phyloP scores from a whole-genome alignment of 768 basidiomycete genomes.

The Mycena alexandri region DNA sequence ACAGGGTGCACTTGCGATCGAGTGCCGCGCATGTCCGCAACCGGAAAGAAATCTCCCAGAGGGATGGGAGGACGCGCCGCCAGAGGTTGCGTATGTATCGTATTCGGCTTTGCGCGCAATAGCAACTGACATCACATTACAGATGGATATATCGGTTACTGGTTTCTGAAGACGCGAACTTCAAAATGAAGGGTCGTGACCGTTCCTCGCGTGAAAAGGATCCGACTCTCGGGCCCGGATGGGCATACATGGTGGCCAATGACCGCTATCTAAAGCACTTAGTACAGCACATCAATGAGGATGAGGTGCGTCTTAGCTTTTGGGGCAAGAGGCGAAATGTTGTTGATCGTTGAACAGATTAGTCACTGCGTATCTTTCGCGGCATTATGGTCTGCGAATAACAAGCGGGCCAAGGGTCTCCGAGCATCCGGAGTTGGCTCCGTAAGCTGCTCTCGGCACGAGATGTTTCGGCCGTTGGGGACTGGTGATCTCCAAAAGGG shows the following conservation, averaged over 20 bases:
- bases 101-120: not conserved
- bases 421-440: conserved; percentile 39
- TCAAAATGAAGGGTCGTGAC: conserved; percentile 24
- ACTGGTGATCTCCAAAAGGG: conserved; percentile 6
- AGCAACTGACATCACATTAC: too few relatives aligned
- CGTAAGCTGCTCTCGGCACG: conserved; percentile 36
- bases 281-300: not conserved
- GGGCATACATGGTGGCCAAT: conserved; percentile 33
- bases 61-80: conserved; percentile 7
- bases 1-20: conserved; percentile 10
- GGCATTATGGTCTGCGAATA: conserved; percentile 22
- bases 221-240: conserved; percentile 30
- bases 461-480: conserved; percentile 30
- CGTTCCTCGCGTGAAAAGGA: conserved; percentile 23
- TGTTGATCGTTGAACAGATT: not conserved
- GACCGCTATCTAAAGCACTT: conserved; percentile 13
- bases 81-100: conserved; percentile 16
- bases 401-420: conserved; percentile 34
- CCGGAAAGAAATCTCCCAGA: conserved; percentile 30
- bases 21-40: conserved; percentile 29
- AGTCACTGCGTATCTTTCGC: not conserved
- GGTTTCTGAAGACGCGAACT: conserved; percentile 35
- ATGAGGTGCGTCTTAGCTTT: not conserved
- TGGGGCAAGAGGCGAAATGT: not conserved
- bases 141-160: conserved; percentile 26